Conservation (phyloP, 345 rosid species). For the Microcos paniculata region DNA sequence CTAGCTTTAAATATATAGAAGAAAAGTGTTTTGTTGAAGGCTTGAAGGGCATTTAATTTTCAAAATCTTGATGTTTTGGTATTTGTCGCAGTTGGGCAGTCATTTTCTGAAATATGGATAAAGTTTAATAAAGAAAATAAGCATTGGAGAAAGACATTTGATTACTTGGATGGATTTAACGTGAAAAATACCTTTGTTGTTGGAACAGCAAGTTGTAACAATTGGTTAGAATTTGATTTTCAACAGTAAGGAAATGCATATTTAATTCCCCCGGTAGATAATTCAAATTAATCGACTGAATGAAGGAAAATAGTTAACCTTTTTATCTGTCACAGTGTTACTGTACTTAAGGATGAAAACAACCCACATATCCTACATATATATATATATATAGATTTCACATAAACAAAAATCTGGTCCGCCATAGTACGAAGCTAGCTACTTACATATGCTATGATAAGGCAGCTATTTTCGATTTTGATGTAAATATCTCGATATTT, state of each 20-base stretch:
- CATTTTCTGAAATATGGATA: conserved; percentile 15
- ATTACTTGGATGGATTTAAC: neutral
- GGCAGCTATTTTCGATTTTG: too few relatives aligned
- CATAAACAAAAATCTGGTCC: too few relatives aligned
- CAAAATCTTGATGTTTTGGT: neutral
- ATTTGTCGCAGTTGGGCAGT: conserved; percentile 2
- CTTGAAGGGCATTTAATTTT: too few relatives aligned
- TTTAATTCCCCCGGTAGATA: neutral
- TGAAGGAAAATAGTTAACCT: neutral
- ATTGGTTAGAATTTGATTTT: conserved; percentile 14
- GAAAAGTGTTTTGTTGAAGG: neutral
- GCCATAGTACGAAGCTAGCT: too few relatives aligned
- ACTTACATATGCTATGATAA: too few relatives aligned
- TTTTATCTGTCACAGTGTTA: neutral
- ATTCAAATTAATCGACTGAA: neutral
- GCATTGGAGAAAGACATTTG: neutral
- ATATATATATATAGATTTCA: too few relatives aligned
- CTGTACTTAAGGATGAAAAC: neutral
- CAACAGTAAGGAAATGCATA: neutral
- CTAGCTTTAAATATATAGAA: neutral
- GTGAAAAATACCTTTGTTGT: neutral
- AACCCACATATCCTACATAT: neutral
- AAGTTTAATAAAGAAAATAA: neutral
- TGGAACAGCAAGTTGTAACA: neutral
- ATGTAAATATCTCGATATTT: too few relatives aligned